Evolutionary conservation across 371 early-diverging fungal genomes (phyloP).

Genomic region (Batrachochytrium dendrobatidis): DNA sequence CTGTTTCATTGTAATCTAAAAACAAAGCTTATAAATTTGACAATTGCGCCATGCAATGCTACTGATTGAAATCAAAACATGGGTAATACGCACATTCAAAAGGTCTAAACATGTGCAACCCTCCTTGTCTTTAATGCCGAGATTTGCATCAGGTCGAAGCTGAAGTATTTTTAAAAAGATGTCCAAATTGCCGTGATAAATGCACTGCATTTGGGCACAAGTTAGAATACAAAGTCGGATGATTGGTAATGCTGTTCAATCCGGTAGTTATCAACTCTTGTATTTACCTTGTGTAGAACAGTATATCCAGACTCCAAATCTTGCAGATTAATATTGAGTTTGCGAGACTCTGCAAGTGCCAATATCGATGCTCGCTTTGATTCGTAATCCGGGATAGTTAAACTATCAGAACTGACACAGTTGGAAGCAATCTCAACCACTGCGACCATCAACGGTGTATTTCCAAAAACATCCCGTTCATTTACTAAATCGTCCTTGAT

Average conservation of each 20-base stretch:
- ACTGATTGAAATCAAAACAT: not conserved
- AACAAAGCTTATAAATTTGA: not conserved
- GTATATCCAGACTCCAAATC: conserved; percentile 70
- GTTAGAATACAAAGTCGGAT: not conserved
- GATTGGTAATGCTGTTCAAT: not conserved
- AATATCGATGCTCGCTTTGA: conserved; percentile 36
- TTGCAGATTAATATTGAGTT: conserved; percentile 51
- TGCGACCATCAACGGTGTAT: conserved; percentile 3
- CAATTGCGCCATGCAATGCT: not conserved
- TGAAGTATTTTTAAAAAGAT: conserved; percentile 47
- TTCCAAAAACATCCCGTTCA: not conserved
- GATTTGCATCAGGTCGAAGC: conserved; percentile 47
- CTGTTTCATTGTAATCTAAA: not conserved
- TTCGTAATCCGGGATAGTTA: too few species aligned
- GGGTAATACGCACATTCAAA: conserved; percentile 15
- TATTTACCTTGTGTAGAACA: conserved; percentile 55
- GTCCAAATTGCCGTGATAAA: conserved; percentile 57
- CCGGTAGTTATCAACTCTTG: too few species aligned
- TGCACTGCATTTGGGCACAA: conserved; percentile 17
- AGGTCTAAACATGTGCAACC: conserved; percentile 47
- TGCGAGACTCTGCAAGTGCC: conserved; percentile 37
- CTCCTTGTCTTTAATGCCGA: conserved; percentile 49
- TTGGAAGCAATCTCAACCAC: too few species aligned
- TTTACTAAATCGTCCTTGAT: too few species aligned
- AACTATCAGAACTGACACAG: too few species aligned